Evolutionary conservation across 345 rosid species (phyloP).

Genomic region (Citrus sinensis): DNA sequence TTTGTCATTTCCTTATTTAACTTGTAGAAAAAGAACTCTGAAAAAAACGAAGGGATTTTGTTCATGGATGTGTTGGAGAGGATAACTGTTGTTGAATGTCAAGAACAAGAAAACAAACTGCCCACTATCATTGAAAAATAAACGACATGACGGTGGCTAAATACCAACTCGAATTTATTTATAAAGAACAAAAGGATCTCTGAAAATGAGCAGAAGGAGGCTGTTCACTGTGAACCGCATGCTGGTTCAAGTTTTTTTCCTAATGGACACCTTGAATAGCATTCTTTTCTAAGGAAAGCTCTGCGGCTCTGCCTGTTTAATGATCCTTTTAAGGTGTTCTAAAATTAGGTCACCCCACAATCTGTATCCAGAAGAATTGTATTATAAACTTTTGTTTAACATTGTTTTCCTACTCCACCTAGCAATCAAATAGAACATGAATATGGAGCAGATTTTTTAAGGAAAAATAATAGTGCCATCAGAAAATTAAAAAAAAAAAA

Average conservation of each 20-base stretch:
- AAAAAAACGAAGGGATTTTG: background rate
- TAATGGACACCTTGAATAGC: no score
- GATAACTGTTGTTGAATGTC: background rate
- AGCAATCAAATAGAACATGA: background rate
- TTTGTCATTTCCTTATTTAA: background rate
- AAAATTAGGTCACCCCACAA: background rate
- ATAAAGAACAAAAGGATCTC: background rate
- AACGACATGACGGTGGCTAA: no score
- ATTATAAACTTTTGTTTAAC: background rate
- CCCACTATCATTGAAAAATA: background rate
- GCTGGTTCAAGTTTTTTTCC: no score
- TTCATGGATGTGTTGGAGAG: background rate
- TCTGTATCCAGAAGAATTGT: background rate
- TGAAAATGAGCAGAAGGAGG: background rate
- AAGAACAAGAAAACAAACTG: background rate
- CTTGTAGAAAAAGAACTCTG: background rate
- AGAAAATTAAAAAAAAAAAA: background rate
- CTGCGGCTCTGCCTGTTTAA: background rate
- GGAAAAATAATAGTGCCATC: background rate
- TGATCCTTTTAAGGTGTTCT: background rate
- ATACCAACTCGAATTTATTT: background rate
- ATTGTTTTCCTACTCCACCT: conserved; percentile 2
- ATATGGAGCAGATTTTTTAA: background rate
- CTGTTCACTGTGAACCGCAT: background rate
- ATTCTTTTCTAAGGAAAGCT: no score